Base-by-base conservation (phyloP, 2,329 filamentous ascomycete genomes). In the Leptographium procerum region DNA sequence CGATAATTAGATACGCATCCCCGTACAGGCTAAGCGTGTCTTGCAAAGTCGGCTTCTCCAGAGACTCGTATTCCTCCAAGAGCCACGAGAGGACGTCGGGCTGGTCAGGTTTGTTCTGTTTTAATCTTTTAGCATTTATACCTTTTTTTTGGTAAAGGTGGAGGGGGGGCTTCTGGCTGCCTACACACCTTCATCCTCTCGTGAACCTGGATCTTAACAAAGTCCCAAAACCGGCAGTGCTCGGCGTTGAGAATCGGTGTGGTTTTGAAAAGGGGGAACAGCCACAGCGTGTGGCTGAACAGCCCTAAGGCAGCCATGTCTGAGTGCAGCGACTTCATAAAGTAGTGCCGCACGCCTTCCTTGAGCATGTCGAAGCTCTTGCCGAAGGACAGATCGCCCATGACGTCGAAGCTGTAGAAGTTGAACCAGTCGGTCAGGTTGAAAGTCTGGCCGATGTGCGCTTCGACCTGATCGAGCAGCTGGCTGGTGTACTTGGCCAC, bases 301-400 rank as follows among this genome's bases (percentile, higher is more conserved):
- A 54, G 52, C 26, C 62, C 65, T 26, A 64, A 57, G 59, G 55
- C 58, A 29, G 52, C 48, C 62, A 66, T 63, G 56, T 64, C 62
- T 14, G 55, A 52, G 54, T 63, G 62, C 55, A 64, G 31, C 5
- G 59, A 45, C 52, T 50, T 52, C 52, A 60, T 61, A 28, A 63
- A 57, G 51, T 61, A 62, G 48, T 65, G 60, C 56, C 59, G 59
- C 19, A 59, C 55, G 52, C 61, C 58, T 40, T 59, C 57, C 11
- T 51, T 63, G 57, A 71, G 66, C 64, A 69, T 68, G 22, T 62
- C 55, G 55, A 71, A 70, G 43, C 65, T 63, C 31, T 69, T 63
- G 31, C 66, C 68, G 43, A 68, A 70, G 10, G 67, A 68, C 33
- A 70, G 62, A 52, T 71, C 68, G 43, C 68, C 68, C 68, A 70